Evolutionary conservation across 2,329 filamentous ascomycete genomes (phyloP).

Genomic region (Fusarium neocosmosporiellum): DNA sequence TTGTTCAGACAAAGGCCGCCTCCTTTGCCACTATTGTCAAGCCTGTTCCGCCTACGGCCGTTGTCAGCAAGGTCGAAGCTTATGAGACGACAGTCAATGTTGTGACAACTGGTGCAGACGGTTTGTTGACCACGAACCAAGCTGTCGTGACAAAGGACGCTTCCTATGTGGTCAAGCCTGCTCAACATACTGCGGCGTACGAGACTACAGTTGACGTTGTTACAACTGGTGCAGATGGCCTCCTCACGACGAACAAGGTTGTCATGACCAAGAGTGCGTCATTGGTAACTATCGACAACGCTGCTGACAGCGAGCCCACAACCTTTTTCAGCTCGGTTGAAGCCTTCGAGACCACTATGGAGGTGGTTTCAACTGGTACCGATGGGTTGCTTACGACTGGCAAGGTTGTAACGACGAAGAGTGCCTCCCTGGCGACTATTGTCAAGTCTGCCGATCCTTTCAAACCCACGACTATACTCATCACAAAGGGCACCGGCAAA

Average conservation of each 20-base stretch:
- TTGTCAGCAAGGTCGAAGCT: constrained; percentile 12
- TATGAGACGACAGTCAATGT: not conserved
- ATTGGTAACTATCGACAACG: not conserved
- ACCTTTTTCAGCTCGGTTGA: constrained; percentile 17
- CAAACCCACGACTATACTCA: constrained; percentile 31
- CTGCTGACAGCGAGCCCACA: not conserved
- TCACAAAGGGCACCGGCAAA: constrained; percentile 16
- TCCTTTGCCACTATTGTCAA: constrained; percentile 26
- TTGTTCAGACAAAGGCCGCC: constrained; percentile 25
- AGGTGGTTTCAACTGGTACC: constrained; percentile 15
- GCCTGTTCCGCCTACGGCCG: constrained; percentile 27
- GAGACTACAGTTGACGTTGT: not conserved
- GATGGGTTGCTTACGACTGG: constrained; percentile 29
- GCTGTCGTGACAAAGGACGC: not conserved
- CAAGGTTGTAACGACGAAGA: constrained; percentile 23
- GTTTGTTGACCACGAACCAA: not conserved
- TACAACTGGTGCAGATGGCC: not conserved
- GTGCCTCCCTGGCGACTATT: constrained; percentile 26
- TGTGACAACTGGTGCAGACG: not conserved
- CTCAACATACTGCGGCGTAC: not conserved
- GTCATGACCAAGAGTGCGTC: not conserved
- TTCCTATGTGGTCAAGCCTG: not conserved
- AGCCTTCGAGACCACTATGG: constrained; percentile 24
- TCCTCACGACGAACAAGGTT: not conserved
- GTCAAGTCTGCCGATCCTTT: constrained; percentile 9